Percentiles rank a stretch among this genome's conserved stretches.
Conservation (phyloP, 2,329 filamentous ascomycete species). For the Sordariomycetes sp. region DNA sequence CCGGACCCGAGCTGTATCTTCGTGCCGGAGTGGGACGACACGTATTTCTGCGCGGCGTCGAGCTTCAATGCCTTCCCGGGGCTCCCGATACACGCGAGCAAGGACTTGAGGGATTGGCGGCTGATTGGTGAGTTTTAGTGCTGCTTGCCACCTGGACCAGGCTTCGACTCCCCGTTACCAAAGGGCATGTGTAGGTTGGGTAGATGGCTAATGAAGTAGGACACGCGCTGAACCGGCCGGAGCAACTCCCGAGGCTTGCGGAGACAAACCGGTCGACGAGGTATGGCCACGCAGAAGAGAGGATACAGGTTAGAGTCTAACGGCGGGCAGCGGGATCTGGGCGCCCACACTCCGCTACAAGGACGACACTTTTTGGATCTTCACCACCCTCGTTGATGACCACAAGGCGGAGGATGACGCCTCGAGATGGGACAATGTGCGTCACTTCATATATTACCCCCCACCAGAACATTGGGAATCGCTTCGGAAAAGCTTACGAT, state of each 20-base stretch:
- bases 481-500: background rate
- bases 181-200: background rate
- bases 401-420: slow-evolving; percentile 16
- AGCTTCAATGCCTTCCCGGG: slow-evolving; percentile 43
- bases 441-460: background rate
- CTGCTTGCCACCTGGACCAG: no score
- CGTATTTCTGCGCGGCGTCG: slow-evolving; percentile 39
- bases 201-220: slow-evolving; percentile 11
- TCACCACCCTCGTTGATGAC: slow-evolving; percentile 28
- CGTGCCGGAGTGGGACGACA: slow-evolving; percentile 24
- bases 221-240: slow-evolving; percentile 26
- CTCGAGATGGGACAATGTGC: slow-evolving; percentile 18
- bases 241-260: slow-evolving; percentile 25
- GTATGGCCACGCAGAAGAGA: slow-evolving; percentile 12
- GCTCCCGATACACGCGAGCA: slow-evolving; percentile 40
- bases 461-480: background rate
- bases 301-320: background rate
- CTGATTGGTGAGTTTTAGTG: slow-evolving; percentile 12
- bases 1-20: slow-evolving; percentile 36
- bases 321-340: slow-evolving; percentile 28
- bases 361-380: slow-evolving; percentile 30
- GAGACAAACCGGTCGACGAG: slow-evolving; percentile 7
- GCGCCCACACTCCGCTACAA: slow-evolving; percentile 33
- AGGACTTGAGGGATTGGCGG: slow-evolving; percentile 38
- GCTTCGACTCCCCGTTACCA: background rate